phyloP scores from a whole-genome alignment of 2,329 filamentous ascomycete species.

The Tothia fuscella region DNA sequence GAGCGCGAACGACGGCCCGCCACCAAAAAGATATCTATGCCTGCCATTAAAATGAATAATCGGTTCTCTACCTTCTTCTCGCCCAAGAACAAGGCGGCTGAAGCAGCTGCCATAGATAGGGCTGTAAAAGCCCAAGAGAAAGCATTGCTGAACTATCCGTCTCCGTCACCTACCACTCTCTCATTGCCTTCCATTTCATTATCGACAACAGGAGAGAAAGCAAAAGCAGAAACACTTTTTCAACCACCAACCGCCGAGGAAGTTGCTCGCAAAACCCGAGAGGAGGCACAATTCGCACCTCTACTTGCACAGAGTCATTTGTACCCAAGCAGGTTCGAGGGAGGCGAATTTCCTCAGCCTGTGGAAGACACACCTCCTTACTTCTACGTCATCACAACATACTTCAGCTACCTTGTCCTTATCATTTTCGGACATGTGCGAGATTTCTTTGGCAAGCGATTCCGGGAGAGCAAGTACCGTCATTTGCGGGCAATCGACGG shows the following conservation, averaged over 20 bases:
- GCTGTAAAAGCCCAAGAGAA: conserved; percentile 8
- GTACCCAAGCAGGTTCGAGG: conserved; percentile 80
- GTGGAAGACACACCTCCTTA: conserved; percentile 93
- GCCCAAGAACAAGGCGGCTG: conserved; percentile 4
- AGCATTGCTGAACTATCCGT: conserved; percentile 4
- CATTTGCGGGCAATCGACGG: conserved; percentile 74
- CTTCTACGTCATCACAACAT: conserved; percentile 93
- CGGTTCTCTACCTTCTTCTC: conserved; percentile 3
- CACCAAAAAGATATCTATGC: neutral
- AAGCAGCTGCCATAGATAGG: conserved; percentile 6
- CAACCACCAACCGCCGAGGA: conserved; percentile 80
- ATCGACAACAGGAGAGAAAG: conserved; percentile 70
- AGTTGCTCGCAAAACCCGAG: conserved; percentile 58
- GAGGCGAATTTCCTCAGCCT: conserved; percentile 66
- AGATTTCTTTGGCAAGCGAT: conserved; percentile 96
- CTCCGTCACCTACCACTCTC: conserved; percentile 40
- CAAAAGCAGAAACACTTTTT: conserved; percentile 70
- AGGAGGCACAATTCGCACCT: conserved; percentile 86
- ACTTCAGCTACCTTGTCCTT: conserved; percentile 93
- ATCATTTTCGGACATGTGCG: conserved; percentile 92
- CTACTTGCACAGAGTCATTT: conserved; percentile 68
- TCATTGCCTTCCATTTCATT: conserved; percentile 85
- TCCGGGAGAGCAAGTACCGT: conserved; percentile 76
- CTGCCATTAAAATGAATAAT: conserved; percentile 6
- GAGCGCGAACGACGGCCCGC: neutral